phyloP scores from a whole-genome alignment of 768 basidiomycete genomes.

The Epithele typhae region DNA sequence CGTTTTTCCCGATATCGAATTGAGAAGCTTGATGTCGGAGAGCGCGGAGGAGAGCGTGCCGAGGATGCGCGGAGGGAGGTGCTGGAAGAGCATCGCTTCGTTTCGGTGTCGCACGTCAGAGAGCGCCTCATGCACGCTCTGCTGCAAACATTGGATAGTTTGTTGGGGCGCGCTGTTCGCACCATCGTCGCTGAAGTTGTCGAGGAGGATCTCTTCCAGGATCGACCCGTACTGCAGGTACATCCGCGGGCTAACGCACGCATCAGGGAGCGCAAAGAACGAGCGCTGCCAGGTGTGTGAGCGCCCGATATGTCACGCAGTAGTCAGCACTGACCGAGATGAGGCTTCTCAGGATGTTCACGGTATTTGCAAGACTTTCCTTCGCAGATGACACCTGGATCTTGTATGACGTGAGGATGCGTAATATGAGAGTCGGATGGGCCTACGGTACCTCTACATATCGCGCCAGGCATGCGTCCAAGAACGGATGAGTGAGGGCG shows the following conservation, averaged over 20 bases:
- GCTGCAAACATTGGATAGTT: conserved; percentile 38
- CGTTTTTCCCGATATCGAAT: conserved; percentile 66
- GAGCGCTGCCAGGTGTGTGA: conserved; percentile 43
- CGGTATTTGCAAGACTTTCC: conserved; percentile 51
- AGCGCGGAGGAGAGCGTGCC: conserved; percentile 61
- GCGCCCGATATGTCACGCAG: not conserved
- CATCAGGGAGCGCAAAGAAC: conserved; percentile 68
- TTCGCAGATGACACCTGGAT: conserved; percentile 53
- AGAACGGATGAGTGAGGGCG: conserved; percentile 64
- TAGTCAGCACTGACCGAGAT: conserved; percentile 47
- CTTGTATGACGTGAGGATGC: no score
- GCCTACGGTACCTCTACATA: conserved; percentile 70
- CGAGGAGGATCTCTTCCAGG: conserved; percentile 44
- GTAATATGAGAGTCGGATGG: not conserved
- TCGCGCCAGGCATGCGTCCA: conserved; percentile 66
- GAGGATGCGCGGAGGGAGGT: conserved; percentile 56
- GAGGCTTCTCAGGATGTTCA: conserved; percentile 48
- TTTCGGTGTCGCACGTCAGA: conserved; percentile 73
- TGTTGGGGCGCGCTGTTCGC: conserved; percentile 30
- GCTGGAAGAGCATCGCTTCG: conserved; percentile 73
- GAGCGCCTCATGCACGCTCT: conserved; percentile 52
- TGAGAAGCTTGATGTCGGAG: conserved; percentile 60
- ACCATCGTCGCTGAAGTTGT: conserved; percentile 28
- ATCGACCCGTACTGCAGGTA: conserved; percentile 54
- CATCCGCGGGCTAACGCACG: conserved; percentile 66